phyloP scores from a whole-genome alignment of 306 rosid genomes.

The Dryas alaskensis region DNA sequence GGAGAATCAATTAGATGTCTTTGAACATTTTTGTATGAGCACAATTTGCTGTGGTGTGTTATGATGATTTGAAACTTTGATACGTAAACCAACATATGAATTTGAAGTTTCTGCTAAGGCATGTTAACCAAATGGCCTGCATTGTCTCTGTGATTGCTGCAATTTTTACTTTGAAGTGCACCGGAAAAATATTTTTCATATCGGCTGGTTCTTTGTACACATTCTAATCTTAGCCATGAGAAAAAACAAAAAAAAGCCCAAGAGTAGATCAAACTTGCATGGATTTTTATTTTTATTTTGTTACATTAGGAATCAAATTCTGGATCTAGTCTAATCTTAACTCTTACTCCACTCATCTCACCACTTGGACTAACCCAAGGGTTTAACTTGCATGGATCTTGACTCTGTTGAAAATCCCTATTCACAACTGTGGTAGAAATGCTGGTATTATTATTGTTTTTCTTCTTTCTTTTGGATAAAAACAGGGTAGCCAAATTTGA shows the following conservation, averaged over 20 bases:
- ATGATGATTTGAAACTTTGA: not conserved
- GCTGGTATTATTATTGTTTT: too few relatives aligned
- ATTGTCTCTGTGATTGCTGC: not conserved
- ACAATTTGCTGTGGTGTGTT: not conserved
- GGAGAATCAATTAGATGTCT: not conserved
- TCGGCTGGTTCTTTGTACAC: too few relatives aligned
- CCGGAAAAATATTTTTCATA: not conserved
- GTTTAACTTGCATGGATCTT: not conserved
- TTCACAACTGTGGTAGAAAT: not conserved
- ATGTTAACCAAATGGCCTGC: not conserved
- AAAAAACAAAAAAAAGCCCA: too few relatives aligned
- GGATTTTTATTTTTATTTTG: too few relatives aligned
- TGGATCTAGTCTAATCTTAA: not conserved
- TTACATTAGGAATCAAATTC: too few relatives aligned
- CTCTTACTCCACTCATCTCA: too few relatives aligned
- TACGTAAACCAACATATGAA: not conserved
- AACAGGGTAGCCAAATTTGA: not conserved
- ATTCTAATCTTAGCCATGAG: too few relatives aligned
- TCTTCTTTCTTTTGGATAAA: too few relatives aligned
- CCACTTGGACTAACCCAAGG: too few relatives aligned
- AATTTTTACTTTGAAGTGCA: not conserved
- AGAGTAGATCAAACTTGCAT: too few relatives aligned
- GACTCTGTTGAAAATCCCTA: not conserved
- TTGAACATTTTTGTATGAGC: not conserved
- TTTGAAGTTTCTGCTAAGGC: not conserved